Conservation (phyloP, 2,329 filamentous ascomycete genomes). For the Acephala macrosclerotiorum region DNA sequence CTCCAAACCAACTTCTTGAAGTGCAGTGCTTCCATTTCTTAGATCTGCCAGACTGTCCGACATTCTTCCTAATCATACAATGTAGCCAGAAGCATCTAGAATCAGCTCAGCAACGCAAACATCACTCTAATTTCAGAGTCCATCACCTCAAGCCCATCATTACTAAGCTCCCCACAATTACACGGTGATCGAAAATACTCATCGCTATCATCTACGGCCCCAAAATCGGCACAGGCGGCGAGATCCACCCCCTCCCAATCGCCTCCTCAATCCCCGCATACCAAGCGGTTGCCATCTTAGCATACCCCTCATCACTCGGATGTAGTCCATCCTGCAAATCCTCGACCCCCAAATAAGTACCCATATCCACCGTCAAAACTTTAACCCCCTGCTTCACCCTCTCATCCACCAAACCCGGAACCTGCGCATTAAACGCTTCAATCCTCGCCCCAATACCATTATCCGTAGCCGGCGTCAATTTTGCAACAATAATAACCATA, state of each 20-base stretch:
- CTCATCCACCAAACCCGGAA: constrained; percentile 23
- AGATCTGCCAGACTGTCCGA: no score
- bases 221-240: background rate
- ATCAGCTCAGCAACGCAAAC: no score
- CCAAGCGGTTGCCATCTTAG: constrained; percentile 29
- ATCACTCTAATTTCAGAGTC: no score
- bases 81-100: no score
- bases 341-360: constrained; percentile 8
- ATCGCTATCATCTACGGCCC: background rate
- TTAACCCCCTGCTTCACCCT: constrained; percentile 20
- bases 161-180: no score
- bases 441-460: constrained; percentile 7
- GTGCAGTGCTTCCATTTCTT: no score
- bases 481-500: constrained; percentile 47
- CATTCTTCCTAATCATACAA: no score
- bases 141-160: no score
- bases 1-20: no score
- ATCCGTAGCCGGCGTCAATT: constrained; percentile 40
- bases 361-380: constrained; percentile 29
- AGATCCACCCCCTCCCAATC: constrained; percentile 2
- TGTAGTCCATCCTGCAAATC: constrained; percentile 31
- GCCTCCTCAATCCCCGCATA: constrained; percentile 8
- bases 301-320: constrained; percentile 32
- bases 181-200: no score
- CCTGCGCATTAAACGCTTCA: constrained; percentile 24